phyloP scores from a whole-genome alignment of 2,329 filamentous ascomycete genomes.

The Emergomyces orientalis region DNA sequence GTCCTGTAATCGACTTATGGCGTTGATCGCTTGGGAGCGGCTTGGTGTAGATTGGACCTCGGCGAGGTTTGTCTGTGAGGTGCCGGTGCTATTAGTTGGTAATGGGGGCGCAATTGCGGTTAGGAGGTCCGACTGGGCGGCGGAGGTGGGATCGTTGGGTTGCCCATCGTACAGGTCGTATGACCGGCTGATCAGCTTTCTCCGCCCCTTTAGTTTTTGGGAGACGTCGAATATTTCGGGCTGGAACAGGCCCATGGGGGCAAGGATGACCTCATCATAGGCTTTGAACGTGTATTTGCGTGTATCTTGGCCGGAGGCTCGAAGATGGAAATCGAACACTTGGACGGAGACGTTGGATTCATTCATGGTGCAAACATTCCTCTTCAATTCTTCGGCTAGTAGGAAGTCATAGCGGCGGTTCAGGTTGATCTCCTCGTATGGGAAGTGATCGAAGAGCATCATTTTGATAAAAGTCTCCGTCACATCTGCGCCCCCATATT shows the following conservation, averaged over 20 bases:
- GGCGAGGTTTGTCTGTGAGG: conserved; percentile 31
- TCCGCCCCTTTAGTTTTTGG: conserved; percentile 66
- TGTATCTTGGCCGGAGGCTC: conserved; percentile 78
- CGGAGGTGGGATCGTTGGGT: conserved; percentile 80
- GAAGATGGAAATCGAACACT: conserved; percentile 79
- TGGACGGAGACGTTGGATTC: conserved; percentile 85
- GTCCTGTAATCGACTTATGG: conserved; percentile 59
- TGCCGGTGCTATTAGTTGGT: conserved; percentile 21
- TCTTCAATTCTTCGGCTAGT: conserved; percentile 90
- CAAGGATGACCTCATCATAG: conserved; percentile 92
- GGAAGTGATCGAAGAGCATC: conserved; percentile 94
- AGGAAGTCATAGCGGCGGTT: conserved; percentile 83
- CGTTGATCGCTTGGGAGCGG: conserved; percentile 55
- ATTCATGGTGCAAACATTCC: conserved; percentile 82
- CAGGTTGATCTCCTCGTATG: conserved; percentile 90
- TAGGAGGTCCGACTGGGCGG: conserved; percentile 65
- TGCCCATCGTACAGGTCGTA: conserved; percentile 90
- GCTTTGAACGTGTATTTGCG: conserved; percentile 93
- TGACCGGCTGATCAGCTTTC: conserved; percentile 74
- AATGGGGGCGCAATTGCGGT: conserved; percentile 40
- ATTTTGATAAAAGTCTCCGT: conserved; percentile 94
- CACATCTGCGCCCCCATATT: conserved; percentile 85
- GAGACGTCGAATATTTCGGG: conserved; percentile 78
- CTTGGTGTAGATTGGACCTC: conserved; percentile 38
- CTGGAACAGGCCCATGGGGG: conserved; percentile 85